Evolutionary conservation across 2,329 filamentous ascomycete species (phyloP).

Genomic region (Fusarium anthophilum): DNA sequence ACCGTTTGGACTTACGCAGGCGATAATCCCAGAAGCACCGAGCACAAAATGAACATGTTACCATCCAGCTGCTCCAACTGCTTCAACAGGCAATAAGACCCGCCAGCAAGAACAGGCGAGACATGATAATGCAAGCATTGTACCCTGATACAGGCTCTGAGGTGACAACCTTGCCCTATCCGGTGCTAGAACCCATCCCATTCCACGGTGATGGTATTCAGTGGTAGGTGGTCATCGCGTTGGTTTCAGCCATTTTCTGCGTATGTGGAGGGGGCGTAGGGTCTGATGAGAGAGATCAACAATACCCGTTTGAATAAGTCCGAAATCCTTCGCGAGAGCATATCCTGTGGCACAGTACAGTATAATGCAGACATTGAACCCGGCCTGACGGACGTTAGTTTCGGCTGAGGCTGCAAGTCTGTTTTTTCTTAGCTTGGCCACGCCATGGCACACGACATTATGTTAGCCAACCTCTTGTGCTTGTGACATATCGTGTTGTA

Average conservation of each 20-base stretch:
- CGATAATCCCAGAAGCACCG: background rate
- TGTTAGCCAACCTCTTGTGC: background rate
- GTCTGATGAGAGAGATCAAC: background rate
- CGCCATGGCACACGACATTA: background rate
- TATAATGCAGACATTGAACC: background rate
- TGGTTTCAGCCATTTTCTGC: slow-evolving; percentile 21
- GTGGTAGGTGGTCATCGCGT: slow-evolving; percentile 19
- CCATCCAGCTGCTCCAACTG: background rate
- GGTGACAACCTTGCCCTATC: slow-evolving; percentile 25
- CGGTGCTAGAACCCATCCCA: slow-evolving; percentile 30
- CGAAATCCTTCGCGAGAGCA: slow-evolving; percentile 11
- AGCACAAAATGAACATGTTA: slow-evolving; percentile 8
- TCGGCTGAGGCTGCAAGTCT: slow-evolving; percentile 6
- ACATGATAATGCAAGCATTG: background rate
- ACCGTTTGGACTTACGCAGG: background rate
- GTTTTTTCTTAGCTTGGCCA: background rate
- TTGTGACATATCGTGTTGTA: slow-evolving; percentile 6
- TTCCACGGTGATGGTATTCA: slow-evolving; percentile 37
- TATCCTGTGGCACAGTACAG: background rate
- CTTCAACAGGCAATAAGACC: slow-evolving; percentile 12
- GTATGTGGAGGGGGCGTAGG: slow-evolving; percentile 13
- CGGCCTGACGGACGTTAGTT: background rate
- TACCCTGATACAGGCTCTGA: background rate
- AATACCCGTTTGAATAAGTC: background rate
- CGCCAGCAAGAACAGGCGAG: slow-evolving; percentile 5